These are phyloP conservation scores for Bocquillonia castaneifolia DNA, from an alignment of 441 rosid species.

Conservation along the genomic window DNA sequence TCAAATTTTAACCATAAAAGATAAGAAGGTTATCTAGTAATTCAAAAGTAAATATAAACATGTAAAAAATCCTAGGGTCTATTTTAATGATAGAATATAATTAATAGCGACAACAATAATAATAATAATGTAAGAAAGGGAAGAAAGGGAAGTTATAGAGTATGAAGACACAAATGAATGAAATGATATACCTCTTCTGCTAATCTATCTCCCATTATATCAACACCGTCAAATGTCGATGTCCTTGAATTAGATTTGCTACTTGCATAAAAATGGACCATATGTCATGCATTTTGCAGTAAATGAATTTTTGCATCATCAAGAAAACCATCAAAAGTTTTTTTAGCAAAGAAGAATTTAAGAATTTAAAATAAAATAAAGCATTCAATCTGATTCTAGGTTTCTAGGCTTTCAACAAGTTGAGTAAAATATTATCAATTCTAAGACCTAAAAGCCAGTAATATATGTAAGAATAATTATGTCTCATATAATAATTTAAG, in stretches of 20 bases:
- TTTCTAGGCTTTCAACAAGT: neutral
- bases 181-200: constrained; percentile 81
- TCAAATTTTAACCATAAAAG: constrained; percentile 18
- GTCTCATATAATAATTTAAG: too few relatives aligned
- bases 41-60: neutral
- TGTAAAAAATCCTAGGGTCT: too few relatives aligned
- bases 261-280: constrained; percentile 47
- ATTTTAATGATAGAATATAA: too few relatives aligned
- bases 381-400: neutral
- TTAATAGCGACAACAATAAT: too few relatives aligned
- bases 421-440: neutral
- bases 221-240: constrained; percentile 79
- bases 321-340: too few relatives aligned
- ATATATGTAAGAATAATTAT: too few relatives aligned
- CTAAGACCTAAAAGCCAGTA: neutral
- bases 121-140: too few relatives aligned
- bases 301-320: neutral
- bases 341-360: too few relatives aligned
- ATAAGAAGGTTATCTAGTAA: constrained; percentile 4
- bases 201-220: constrained; percentile 85
- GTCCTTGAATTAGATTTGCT: constrained; percentile 49
- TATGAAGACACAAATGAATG: constrained; percentile 5
- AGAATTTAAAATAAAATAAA: neutral
- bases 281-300: constrained; percentile 18
- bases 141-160: neutral